Base-by-base conservation (phyloP, 2,329 filamentous ascomycete genomes). In the Fusarium burgessii region DNA sequence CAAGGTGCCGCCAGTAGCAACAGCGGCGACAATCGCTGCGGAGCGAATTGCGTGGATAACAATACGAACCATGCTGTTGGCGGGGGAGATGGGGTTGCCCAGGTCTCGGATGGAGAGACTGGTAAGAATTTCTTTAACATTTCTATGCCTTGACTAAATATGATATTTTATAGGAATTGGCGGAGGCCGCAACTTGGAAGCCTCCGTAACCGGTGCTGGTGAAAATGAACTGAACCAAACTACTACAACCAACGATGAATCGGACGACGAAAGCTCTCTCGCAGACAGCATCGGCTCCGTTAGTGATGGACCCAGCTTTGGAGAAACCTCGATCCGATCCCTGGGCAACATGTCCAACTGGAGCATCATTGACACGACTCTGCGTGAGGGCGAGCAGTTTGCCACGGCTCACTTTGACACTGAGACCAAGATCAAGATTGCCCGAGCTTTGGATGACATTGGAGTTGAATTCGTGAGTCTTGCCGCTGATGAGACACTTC, bases 321-420 rank as follows among this genome's bases (percentile, higher is more conserved):
- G 36, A 50, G 66, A 55, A 7, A 70, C 69, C 12, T 69, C 72
- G 5, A 66, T 64, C 45, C 55, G 38, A 29, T 52, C 47, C 20
- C 60, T 60, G 10, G 46, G 52, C 15, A 74, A 36, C 47, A 46
- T 76, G 18, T 43, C 67, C 68, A 74, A 76, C 62, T 76, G 75
- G 42, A 65, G 56, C 42, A 74, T 76, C 66, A 75, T 76, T 32
- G 74, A 76, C 51, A 73, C 66, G 33, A 77, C 75, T 8, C 60
- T 77, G 18, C 62, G 75, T 14, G 75, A 77, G 63, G 75, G 75
- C 14, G 75, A 77, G 54, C 75, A 75, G 56, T 75, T 90, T 76
- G 91, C 91, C 81, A 93, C 91, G 80, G 90, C 90, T 76, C 91
- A 90, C 84, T 96, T 95, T 80, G 90, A 93, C 77, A 93, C 90